Base-by-base conservation (phyloP, 1,139 yeast genomes). In the Suhomyces chickasaworum region DNA sequence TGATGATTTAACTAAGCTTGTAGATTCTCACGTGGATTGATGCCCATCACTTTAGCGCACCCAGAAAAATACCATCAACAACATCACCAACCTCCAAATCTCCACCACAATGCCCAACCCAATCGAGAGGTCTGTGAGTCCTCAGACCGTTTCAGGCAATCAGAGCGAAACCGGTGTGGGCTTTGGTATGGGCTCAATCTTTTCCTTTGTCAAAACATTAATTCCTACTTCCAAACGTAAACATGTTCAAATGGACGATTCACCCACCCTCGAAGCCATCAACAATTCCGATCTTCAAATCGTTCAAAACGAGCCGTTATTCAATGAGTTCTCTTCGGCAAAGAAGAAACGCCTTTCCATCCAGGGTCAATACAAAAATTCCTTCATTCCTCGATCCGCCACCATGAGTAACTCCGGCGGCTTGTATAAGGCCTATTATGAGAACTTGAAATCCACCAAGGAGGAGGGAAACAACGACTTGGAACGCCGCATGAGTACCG, bases 301-400 rank as follows among this genome's bases (percentile, higher is more conserved):
- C 16, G 45, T 46, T 3, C 42, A 48, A 20, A 49, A 53, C 39
- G 56, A 54, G 39, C 60, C 60, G 4, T 49, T 61, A 16, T 42
- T 47, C 22, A 59, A 55, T 35, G 53, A 65, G 52, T 63, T 64
- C 35, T 46, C 64, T 6, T 65, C 72, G 1, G 62, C 56, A 12
- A 69, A 68, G 53, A 65, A 68, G 51, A 61, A 64, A 45, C 53
- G 69, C 29, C 53, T 69, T 22, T 68, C 73, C 3, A 51, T 65
- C 12, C 65, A 60, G 37, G 61, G 59, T 2, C 62, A 53, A 16
- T 54, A 60, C 8, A 51, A 54, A 17, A 57, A 54, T 18, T 56
- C 55, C 30, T 53, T 54, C 25, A 55, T 65, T 4, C 76, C 76
- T 2, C 57, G 76, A 18, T 59, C 64, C 5, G 52, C 70, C 20